Evolutionary conservation across 148 eudicot species (phyloP), one percentile per base, ranked within the genome.

Genomic region (Amaranthus cruentus): DNA sequence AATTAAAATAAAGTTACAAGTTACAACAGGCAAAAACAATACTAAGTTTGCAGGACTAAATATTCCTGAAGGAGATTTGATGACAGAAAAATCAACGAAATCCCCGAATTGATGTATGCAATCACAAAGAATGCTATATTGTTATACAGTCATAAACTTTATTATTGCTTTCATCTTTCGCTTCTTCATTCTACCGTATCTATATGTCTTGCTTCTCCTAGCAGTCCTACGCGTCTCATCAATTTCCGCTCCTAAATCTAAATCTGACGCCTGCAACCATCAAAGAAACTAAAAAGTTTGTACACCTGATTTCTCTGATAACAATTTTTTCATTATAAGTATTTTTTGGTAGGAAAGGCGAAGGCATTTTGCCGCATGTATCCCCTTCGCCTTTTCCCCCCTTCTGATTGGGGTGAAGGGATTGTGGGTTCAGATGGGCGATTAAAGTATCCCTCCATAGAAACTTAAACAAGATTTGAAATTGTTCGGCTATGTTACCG

Each of bases 171-270:
- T 47, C 14, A 70, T 54, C 73, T 64, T 71, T 70, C 43, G 70
- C 63, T 65, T 76, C 71, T 58, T 77, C 43, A 52, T 15, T 70
- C 63, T 70, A 55, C 70, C 42, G 9, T 76, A 43, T 65, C 62
- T 76, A 50, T 61, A 69, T 58, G 49, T 55, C 69, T 62, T 76
- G 59, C 62, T 53, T 69, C 62, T 77, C 70, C 75, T 77, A 14
- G 56, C 70, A 28, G 12, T 38, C 48, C 49, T 77, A 11, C 38
- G 55, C 8, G 42, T 71, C 64, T 68, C 57, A 49, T 68, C 55
- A 55, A n/a, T n/a, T 18, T 62, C 79, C 2, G 15, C 68, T 21
- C 8, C 52, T n/a, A 69, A 61, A 59, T 75, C 52, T 61, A 55
- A 68, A 14, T 55, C 68, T 9, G 52, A 62, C n/a, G 54, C 79